phyloP scores from a whole-genome alignment of 495 filamentous ascomycete species.

The Hyaloscypha hepaticicola region DNA sequence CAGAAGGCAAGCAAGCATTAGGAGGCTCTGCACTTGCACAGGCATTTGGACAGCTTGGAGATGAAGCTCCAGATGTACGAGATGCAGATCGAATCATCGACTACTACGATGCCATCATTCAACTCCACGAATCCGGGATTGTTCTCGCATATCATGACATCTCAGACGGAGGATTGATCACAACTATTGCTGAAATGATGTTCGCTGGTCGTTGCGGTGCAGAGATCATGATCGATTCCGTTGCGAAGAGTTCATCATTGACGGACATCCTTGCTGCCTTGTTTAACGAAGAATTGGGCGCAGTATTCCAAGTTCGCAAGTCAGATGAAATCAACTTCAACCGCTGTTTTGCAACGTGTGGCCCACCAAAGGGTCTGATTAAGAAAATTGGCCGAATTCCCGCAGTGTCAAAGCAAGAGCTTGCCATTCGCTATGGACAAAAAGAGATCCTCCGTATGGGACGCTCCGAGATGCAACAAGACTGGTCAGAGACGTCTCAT shows the following conservation, averaged over 20 bases:
- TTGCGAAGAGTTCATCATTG: slow-evolving; percentile 55
- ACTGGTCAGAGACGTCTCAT: slow-evolving; percentile 85
- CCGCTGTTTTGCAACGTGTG: slow-evolving; percentile 88
- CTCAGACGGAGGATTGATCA: slow-evolving; percentile 91
- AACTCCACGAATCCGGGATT: slow-evolving; percentile 80
- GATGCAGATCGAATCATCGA: slow-evolving; percentile 80
- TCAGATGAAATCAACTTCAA: slow-evolving; percentile 82
- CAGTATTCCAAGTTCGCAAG: slow-evolving; percentile 90
- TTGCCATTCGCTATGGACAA: slow-evolving; percentile 71
- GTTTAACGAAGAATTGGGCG: slow-evolving; percentile 97
- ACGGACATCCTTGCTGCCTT: slow-evolving; percentile 69
- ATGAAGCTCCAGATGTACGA: slow-evolving; percentile 81
- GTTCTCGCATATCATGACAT: slow-evolving; percentile 95
- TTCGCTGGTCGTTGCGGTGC: slow-evolving; percentile 93
- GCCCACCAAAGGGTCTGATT: slow-evolving; percentile 77
- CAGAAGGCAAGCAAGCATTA: slow-evolving; percentile 70
- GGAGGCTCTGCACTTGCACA: slow-evolving; percentile 94
- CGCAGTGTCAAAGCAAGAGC: slow-evolving; percentile 67
- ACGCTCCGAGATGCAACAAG: slow-evolving; percentile 77
- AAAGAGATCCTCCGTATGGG: slow-evolving; percentile 64
- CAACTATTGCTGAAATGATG: slow-evolving; percentile 95
- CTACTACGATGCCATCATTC: slow-evolving; percentile 85
- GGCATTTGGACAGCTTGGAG: slow-evolving; percentile 82
- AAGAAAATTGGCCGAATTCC: slow-evolving; percentile 76
- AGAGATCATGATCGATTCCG: slow-evolving; percentile 76